Conservation (phyloP, 73 alveolate genomes). For the Effrenium voratum region DNA sequence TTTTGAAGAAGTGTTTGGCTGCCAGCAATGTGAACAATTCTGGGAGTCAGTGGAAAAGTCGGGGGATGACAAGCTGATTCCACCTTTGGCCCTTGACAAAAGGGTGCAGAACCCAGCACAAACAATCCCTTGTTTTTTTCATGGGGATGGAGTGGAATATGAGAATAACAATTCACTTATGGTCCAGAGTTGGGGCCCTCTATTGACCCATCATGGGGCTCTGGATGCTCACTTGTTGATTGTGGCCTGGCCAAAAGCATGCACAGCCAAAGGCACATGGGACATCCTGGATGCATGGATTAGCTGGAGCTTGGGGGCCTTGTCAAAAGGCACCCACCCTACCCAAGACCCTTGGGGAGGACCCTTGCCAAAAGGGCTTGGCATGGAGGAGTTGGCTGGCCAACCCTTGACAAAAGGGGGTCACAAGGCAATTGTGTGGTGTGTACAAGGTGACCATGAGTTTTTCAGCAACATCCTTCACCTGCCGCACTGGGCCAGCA, state of each 20-base stretch:
- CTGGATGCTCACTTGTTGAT: background rate
- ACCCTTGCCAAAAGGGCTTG: conserved; percentile 49
- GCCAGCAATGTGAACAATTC: background rate
- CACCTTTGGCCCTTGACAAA: background rate
- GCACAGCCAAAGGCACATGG: conserved; percentile 13
- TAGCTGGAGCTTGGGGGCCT: conserved; percentile 28
- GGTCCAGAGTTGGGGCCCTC: conserved; percentile 27
- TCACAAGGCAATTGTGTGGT: background rate
- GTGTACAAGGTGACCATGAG: background rate
- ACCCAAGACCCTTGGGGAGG: background rate
- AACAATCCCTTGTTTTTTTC: background rate
- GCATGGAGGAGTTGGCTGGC: background rate
- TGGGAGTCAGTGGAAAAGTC: background rate
- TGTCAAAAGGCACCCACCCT: conserved; percentile 29
- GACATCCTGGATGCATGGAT: background rate
- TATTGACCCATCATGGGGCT: background rate
- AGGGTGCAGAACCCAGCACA: background rate
- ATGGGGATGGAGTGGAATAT: background rate
- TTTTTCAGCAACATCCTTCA: background rate
- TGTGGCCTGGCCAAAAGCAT: background rate
- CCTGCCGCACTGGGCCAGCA: conserved; percentile 24
- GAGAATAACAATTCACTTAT: background rate
- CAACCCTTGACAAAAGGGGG: conserved; percentile 24
- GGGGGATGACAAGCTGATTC: background rate
- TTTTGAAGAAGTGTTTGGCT: background rate